These are phyloP conservation scores for Obelidium mucronatum DNA, from an alignment of 192 early-diverging fungal species.

Conservation along the genomic window DNA sequence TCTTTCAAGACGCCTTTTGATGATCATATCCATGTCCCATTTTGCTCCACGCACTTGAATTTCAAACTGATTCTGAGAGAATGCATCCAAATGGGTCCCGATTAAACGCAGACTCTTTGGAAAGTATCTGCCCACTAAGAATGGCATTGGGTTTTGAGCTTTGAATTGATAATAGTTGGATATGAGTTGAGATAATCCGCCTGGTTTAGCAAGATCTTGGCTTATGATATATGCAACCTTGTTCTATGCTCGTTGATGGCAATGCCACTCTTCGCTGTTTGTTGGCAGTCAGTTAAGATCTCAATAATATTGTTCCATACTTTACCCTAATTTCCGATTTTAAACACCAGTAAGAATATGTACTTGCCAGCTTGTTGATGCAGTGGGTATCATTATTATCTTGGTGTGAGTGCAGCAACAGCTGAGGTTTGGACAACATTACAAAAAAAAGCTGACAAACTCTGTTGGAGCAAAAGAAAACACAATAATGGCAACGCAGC, in stretches of 20 bases:
- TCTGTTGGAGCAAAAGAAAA: not conserved
- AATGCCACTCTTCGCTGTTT: too few species aligned
- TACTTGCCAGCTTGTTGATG: too few species aligned
- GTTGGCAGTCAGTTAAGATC: too few species aligned
- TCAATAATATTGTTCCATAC: too few species aligned
- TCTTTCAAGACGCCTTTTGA: slow-evolving; percentile 9
- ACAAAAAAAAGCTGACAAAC: too few species aligned
- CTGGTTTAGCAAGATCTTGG: slow-evolving; percentile 21
- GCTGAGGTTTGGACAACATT: too few species aligned
- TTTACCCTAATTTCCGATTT: not conserved
- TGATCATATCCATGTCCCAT: slow-evolving; percentile 7
- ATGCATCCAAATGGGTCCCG: not conserved
- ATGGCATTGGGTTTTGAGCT: not conserved
- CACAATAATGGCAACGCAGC: not conserved
- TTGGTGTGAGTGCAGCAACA: too few species aligned
- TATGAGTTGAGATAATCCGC: slow-evolving; percentile 35
- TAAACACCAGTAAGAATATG: not conserved
- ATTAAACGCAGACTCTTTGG: too few species aligned
- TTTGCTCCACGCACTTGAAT: slow-evolving; percentile 17
- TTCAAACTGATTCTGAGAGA: not conserved
- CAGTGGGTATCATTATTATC: too few species aligned
- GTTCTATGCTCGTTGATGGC: slow-evolving; percentile 10
- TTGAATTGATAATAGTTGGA: slow-evolving; percentile 24
- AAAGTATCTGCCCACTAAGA: not conserved
- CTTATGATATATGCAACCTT: not conserved